phyloP scores from a whole-genome alignment of 768 basidiomycete species.

The Lyophyllum atratum region DNA sequence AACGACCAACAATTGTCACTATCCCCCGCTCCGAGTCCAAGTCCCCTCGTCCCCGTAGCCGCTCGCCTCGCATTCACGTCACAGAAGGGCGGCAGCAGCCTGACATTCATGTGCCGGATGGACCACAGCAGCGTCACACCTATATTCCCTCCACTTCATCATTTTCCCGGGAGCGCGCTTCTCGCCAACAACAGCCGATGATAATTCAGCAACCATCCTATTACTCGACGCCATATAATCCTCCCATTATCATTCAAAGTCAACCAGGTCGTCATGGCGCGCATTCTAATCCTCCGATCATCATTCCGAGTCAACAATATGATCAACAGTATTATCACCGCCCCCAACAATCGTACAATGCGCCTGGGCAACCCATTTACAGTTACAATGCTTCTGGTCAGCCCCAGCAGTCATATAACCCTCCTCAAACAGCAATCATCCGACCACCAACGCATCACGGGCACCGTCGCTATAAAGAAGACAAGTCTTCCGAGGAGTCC shows the following conservation, averaged over 20 bases:
- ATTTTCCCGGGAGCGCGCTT: conserved; percentile 1
- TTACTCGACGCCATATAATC: background rate
- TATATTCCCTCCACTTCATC: conserved; percentile 15
- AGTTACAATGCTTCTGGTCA: no score
- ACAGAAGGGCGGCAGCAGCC: background rate
- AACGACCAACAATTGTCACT: no score
- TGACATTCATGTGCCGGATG: background rate
- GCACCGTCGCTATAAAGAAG: no score
- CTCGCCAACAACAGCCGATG: background rate
- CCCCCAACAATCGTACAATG: no score
- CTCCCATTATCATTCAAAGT: background rate
- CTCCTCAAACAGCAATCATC: no score
- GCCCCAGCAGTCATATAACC: no score
- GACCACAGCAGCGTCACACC: conserved; percentile 3
- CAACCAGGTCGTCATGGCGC: background rate
- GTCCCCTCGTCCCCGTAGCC: background rate
- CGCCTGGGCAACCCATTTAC: no score
- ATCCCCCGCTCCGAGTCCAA: background rate
- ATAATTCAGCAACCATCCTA: background rate
- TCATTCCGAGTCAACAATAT: no score
- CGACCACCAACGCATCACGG: no score
- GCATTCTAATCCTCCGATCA: no score
- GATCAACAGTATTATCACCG: no score
- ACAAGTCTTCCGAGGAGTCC: background rate
- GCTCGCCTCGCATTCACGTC: background rate